A percentile compares a stretch with the other conserved stretches of the same genome.
Conservation (phyloP, 2,329 filamentous ascomycete genomes). For the Penicillium sp. region DNA sequence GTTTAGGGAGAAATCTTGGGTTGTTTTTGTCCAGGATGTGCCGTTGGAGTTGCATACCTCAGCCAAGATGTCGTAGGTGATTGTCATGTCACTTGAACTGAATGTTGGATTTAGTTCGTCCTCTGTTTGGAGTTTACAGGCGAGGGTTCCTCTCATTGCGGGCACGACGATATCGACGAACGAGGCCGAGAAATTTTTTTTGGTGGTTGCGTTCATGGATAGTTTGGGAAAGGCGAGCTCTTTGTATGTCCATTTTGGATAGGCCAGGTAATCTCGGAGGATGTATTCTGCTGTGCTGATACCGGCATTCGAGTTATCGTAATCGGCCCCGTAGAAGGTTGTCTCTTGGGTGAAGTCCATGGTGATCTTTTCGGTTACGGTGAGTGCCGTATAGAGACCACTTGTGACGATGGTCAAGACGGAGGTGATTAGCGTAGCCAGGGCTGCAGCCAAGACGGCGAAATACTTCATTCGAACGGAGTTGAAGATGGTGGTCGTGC, state of each 20-base stretch:
- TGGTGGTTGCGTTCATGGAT: not conserved
- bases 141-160: slow-evolving; percentile 1
- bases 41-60: not conserved
- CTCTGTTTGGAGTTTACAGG: not conserved
- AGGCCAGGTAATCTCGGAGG: slow-evolving; percentile 7
- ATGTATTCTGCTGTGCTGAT: slow-evolving; percentile 7
- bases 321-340: not conserved
- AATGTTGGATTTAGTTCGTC: not conserved
- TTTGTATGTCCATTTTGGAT: slow-evolving; percentile 10
- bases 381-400: slow-evolving; percentile 7
- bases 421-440: not conserved
- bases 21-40: not conserved
- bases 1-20: not conserved
- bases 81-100: not conserved
- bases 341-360: slow-evolving; percentile 5
- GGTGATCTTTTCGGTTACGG: not conserved
- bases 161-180: slow-evolving; percentile 7
- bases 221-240: slow-evolving; percentile 7
- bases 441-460: slow-evolving; percentile 6
- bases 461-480: not conserved
- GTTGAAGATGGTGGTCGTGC: not conserved
- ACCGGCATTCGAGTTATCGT: not conserved
- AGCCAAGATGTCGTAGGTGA: not conserved
- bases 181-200: not conserved
- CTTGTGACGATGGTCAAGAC: slow-evolving; percentile 11